A percentile compares a stretch with the other conserved stretches of the same genome.
phyloP scores from a whole-genome alignment of 2,329 filamentous ascomycete species.

The Venturia asperata region DNA sequence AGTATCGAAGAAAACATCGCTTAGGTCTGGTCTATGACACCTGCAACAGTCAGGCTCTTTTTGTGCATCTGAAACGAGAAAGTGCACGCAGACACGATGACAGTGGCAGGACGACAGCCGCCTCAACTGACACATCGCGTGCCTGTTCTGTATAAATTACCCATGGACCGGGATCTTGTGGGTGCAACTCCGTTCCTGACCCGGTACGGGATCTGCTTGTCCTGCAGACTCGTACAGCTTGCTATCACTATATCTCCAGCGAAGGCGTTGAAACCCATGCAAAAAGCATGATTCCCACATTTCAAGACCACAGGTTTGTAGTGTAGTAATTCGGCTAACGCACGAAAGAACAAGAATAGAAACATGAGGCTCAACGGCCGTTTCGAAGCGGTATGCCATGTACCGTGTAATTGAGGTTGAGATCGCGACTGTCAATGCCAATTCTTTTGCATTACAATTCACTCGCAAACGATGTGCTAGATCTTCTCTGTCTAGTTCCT shows the following conservation, averaged over 20 bases:
- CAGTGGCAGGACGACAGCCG: no score
- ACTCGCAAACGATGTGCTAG: background rate
- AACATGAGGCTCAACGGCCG: background rate
- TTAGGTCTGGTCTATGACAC: no score
- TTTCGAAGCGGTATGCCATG: background rate
- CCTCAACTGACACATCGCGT: background rate
- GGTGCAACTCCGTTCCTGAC: background rate
- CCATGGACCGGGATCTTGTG: background rate
- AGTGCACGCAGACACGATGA: background rate
- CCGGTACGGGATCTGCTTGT: background rate
- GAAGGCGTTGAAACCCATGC: background rate
- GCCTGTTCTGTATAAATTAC: constrained; percentile 4
- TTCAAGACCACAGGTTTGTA: background rate
- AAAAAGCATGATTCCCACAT: background rate
- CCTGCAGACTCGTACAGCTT: background rate
- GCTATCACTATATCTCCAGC: background rate
- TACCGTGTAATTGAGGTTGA: background rate
- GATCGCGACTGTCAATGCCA: background rate
- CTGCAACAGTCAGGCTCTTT: no score
- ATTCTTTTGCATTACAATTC: background rate
- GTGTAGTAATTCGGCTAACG: background rate
- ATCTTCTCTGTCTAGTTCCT: background rate
- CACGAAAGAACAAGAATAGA: constrained; percentile 12
- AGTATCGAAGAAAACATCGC: no score
- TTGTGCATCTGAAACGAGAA: background rate